Evolutionary conservation across 176 grass and related monocot species (phyloP).

Genomic region (Microstegium vimineum): DNA sequence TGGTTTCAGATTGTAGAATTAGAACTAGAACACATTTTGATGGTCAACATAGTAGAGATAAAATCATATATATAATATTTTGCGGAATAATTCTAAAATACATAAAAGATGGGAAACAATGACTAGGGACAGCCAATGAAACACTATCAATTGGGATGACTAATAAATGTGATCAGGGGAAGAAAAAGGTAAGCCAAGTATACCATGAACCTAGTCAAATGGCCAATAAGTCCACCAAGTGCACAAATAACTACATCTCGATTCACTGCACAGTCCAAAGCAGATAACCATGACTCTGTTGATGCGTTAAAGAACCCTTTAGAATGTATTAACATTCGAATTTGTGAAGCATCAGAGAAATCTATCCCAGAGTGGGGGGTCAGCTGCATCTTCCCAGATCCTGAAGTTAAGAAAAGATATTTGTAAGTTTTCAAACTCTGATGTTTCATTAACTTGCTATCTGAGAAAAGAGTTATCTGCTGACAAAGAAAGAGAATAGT

Average conservation of each 20-base stretch:
- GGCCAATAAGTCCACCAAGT: constrained; percentile 76
- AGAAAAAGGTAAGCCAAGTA: constrained; percentile 10
- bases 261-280: constrained; percentile 54
- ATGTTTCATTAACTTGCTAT: not conserved
- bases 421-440: not conserved
- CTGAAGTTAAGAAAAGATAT: constrained; percentile 43
- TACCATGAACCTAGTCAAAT: constrained; percentile 92
- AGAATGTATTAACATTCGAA: constrained; percentile 56
- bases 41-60: not conserved
- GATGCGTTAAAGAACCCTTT: constrained; percentile 84
- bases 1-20: constrained; percentile 49
- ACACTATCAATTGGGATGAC: constrained; percentile 7
- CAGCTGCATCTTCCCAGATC: constrained; percentile 76
- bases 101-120: constrained; percentile 8
- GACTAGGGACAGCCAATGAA: not conserved
- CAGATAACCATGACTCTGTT: constrained; percentile 56
- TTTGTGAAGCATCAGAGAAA: constrained; percentile 64
- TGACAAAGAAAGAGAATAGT: not conserved
- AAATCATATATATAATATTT: not conserved
- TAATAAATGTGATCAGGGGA: not conserved
- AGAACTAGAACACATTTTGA: constrained; percentile 1
- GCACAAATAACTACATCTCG: constrained; percentile 62
- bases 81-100: not conserved
- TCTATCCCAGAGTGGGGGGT: constrained; percentile 41
- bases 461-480: not conserved